Evolutionary conservation across 768 basidiomycete species (phyloP).

Genomic region (Boletus tylopilopsis): DNA sequence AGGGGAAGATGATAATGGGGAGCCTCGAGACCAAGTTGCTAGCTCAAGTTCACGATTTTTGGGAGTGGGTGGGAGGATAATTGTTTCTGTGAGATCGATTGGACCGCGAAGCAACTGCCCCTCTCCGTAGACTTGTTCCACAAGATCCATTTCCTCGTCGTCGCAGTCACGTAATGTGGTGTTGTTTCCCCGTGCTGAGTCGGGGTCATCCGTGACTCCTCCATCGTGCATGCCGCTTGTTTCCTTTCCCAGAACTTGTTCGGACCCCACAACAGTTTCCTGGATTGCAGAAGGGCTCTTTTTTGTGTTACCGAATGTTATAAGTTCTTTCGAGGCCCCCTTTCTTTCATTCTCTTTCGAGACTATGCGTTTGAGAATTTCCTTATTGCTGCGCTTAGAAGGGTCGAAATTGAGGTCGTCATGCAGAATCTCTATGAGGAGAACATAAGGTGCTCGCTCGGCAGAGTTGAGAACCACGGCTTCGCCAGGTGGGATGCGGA

Average conservation of each 20-base stretch:
- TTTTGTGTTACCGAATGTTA: conserved; percentile 35
- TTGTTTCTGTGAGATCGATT: conserved; percentile 80
- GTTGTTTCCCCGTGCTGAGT: conserved; percentile 23
- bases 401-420: conserved; percentile 95
- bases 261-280: conserved; percentile 26
- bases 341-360: conserved; percentile 59
- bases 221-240: conserved; percentile 24
- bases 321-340: conserved; percentile 56
- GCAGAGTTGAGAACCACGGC: conserved; percentile 98
- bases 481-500: conserved; percentile 96
- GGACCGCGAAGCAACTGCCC: conserved; percentile 68
- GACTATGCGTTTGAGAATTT: conserved; percentile 75
- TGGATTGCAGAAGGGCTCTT: conserved; percentile 17
- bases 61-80: conserved; percentile 75
- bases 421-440: conserved; percentile 86
- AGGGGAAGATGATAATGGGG: conserved; percentile 49
- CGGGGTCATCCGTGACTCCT: not conserved
- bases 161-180: conserved; percentile 31
- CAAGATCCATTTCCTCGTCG: conserved; percentile 92
- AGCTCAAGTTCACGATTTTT: conserved; percentile 91
- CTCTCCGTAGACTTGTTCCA: conserved; percentile 90
- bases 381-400: conserved; percentile 74
- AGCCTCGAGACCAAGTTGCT: conserved; percentile 68
- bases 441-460: conserved; percentile 89
- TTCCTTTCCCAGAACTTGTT: conserved; percentile 32